A percentile compares a stretch with the other conserved stretches of the same genome.
Evolutionary conservation across 2,329 filamentous ascomycete species (phyloP).

Genomic region (Neopestalotiopsis clavispora): DNA sequence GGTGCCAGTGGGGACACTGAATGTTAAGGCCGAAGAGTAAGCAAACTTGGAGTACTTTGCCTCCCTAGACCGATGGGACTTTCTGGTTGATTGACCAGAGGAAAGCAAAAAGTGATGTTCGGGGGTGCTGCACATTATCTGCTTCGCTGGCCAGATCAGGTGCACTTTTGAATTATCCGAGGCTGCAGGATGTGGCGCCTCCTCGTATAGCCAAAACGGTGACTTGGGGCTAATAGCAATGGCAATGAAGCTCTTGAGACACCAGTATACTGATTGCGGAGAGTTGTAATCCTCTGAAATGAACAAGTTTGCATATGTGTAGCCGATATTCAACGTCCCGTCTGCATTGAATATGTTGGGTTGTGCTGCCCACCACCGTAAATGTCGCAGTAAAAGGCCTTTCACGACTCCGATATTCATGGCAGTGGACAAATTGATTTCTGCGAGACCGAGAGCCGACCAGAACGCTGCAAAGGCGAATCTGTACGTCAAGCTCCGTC

Average conservation of each 20-base stretch:
- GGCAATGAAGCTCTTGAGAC: constrained; percentile 53
- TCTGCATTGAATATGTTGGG: constrained; percentile 52
- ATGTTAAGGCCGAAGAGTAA: constrained; percentile 53
- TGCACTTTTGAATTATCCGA: constrained; percentile 16
- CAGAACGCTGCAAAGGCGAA: constrained; percentile 56
- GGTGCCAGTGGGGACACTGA: constrained; percentile 46
- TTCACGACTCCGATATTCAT: constrained; percentile 47
- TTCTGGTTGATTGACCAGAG: constrained; percentile 42
- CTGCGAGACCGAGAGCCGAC: constrained; percentile 48
- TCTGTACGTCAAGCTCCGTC: constrained; percentile 54
- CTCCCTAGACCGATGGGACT: constrained; percentile 44
- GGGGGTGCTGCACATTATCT: constrained; percentile 48
- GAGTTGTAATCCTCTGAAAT: constrained; percentile 63
- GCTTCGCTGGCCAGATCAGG: constrained; percentile 37
- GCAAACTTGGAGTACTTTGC: constrained; percentile 54
- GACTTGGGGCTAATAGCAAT: constrained; percentile 41
- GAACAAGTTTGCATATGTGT: constrained; percentile 51
- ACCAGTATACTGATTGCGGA: constrained; percentile 60
- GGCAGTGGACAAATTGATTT: constrained; percentile 42
- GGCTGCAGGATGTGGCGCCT: constrained; percentile 39
- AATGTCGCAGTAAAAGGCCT: constrained; percentile 53
- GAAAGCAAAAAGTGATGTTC: constrained; percentile 49
- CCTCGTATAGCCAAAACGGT: constrained; percentile 50
- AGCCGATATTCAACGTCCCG: constrained; percentile 53
- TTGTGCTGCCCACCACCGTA: constrained; percentile 52